Evolutionary conservation across 2,329 filamentous ascomycete species (phyloP), one percentile per base, ranked within the genome.

Genomic region (Aspergillus fijiensis): DNA sequence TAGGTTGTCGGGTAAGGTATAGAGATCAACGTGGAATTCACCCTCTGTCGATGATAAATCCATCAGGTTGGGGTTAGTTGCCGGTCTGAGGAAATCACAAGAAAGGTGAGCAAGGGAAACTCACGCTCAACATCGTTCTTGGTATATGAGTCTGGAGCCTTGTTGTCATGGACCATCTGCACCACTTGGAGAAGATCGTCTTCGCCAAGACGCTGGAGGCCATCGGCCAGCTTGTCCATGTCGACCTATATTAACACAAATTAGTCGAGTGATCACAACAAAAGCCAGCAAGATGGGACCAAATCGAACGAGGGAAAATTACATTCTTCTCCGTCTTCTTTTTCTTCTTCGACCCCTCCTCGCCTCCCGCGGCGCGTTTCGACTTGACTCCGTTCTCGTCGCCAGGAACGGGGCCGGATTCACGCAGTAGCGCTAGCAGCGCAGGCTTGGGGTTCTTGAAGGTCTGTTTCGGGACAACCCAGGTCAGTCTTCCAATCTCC

Each of bases 101-200:
- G 45, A 35, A 33, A 10, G 14, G 23, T 23, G 23, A 23, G 4
- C 49, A 35, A 35, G 47, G n/a, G n/a, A 58, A 61, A 84, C 89
- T 80, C 80, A 96, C 92, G 90, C 72, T 99, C 95, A 60, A 97
- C 86, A 77, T 99, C 96, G 70, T 97, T 98, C 81, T 96, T 93
- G 53, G 94, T 96, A 79, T 96, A 98, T 1, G 94, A 97, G 65
- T 96, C 92, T 5, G 91, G 86, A 1, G 87, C 88, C 83, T 98
- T 98, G 80, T 97, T 91, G 79, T 99, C 95, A 76, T 98, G 95
- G 63, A 99, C 94, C 86, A 99, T 89, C 80, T 98, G 94, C 62
- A 99, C 96, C 25, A 98, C 92, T 68, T 95, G 91, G 63, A 99
- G 82, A 48, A 99, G 81, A 71, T 98, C 94, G 67, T 99, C 95